Evolutionary conservation across 2,329 filamentous ascomycete genomes (phyloP).

Genomic region (Clarireedia sp.): DNA sequence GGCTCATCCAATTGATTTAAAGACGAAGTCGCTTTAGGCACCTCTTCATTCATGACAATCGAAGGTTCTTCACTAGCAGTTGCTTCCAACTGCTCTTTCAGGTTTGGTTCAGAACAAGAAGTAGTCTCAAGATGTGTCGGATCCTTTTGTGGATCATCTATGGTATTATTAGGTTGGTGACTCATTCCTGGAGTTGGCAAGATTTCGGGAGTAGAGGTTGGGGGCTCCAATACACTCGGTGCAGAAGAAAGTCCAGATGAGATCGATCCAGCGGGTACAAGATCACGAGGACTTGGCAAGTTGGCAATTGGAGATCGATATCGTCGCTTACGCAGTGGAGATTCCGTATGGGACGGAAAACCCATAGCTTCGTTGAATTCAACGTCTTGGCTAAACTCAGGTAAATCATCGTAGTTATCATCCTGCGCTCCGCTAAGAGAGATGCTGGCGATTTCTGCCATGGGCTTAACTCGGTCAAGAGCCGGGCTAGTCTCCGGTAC

Average conservation of each 20-base stretch:
- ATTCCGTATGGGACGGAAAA: neutral
- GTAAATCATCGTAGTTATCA: slow-evolving; percentile 16
- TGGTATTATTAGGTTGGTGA: too few relatives aligned
- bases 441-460: slow-evolving; percentile 24
- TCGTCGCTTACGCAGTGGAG: neutral
- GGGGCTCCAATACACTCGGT: slow-evolving; percentile 1
- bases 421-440: slow-evolving; percentile 17
- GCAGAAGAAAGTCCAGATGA: slow-evolving; percentile 3
- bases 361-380: slow-evolving; percentile 19
- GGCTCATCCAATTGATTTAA: neutral
- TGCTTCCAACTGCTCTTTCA: neutral
- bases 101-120: neutral
- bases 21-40: neutral
- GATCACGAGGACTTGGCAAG: neutral
- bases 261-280: neutral
- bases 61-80: neutral
- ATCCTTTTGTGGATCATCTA: too few relatives aligned
- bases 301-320: neutral
- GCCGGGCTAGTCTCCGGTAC: slow-evolving; percentile 29
- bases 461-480: slow-evolving; percentile 14
- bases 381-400: slow-evolving; percentile 25
- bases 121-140: too few relatives aligned
- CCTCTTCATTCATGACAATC: neutral
- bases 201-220: neutral
- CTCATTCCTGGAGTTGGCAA: neutral